Conservation (phyloP, 2,329 filamentous ascomycete genomes). For the Capronia coronata region DNA sequence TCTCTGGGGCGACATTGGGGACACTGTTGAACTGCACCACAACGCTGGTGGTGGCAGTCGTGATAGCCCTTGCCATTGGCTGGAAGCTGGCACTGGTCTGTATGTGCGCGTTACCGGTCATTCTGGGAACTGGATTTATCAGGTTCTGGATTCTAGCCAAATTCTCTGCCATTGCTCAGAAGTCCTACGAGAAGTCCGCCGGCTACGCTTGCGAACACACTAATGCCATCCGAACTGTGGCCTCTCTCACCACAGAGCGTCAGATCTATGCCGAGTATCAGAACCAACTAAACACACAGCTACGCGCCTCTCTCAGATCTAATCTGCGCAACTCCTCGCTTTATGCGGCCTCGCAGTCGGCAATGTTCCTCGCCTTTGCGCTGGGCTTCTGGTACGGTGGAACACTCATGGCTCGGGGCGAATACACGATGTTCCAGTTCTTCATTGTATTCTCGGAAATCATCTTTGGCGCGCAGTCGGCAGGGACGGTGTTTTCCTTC, state of each 20-base stretch:
- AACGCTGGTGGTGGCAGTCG: conserved; percentile 68
- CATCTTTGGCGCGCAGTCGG: conserved; percentile 87
- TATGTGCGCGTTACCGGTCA: conserved; percentile 67
- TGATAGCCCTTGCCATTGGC: conserved; percentile 65
- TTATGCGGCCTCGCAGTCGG: conserved; percentile 76
- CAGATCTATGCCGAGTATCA: conserved; percentile 73
- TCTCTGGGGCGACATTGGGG: conserved; percentile 80
- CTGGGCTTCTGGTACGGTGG: conserved; percentile 93
- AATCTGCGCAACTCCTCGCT: conserved; percentile 69
- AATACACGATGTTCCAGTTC: conserved; percentile 79
- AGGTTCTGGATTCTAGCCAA: conserved; percentile 76
- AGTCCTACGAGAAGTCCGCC: conserved; percentile 71
- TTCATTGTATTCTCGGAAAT: conserved; percentile 84
- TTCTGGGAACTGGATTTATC: conserved; percentile 76
- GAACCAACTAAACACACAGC: conserved; percentile 58
- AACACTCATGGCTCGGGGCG: conserved; percentile 60
- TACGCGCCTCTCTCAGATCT: conserved; percentile 61
- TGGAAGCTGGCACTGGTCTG: conserved; percentile 87
- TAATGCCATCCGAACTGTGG: conserved; percentile 87
- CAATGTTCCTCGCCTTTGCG: conserved; percentile 76
- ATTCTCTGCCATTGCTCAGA: conserved; percentile 73
- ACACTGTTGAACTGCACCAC: conserved; percentile 75
- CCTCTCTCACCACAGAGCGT: conserved; percentile 76
- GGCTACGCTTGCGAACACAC: conserved; percentile 90
- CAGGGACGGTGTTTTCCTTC: conserved; percentile 81